These are phyloP conservation scores for Vigna angularis DNA, from an alignment of 306 rosid genomes.

Conservation along the genomic window DNA sequence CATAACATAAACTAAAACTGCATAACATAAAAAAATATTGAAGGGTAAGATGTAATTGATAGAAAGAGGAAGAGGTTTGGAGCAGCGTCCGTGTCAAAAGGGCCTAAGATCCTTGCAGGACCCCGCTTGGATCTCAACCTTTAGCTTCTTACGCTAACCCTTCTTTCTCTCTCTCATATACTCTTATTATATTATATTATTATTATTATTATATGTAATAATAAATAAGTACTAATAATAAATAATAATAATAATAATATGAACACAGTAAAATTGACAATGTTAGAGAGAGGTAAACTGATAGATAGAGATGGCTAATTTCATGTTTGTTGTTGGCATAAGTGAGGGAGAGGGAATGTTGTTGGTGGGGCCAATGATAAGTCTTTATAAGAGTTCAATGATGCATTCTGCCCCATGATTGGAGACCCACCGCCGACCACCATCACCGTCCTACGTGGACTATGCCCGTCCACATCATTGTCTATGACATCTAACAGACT, in stretches of 20 bases:
- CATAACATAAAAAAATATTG: conserved; percentile 12
- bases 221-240: no score
- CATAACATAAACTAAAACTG: conserved; percentile 11
- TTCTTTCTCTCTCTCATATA: background rate
- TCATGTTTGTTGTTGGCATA: conserved; percentile 43
- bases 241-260: background rate
- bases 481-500: background rate
- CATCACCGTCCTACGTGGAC: conserved; percentile 81
- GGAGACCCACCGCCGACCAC: conserved; percentile 72
- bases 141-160: conserved; percentile 65
- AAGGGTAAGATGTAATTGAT: conserved; percentile 39
- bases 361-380: conserved; percentile 55
- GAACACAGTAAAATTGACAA: background rate
- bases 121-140: conserved; percentile 64
- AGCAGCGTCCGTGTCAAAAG: conserved; percentile 66
- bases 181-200: background rate
- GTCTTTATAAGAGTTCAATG: conserved; percentile 50
- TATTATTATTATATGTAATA: no score
- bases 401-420: conserved; percentile 78
- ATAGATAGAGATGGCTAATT: conserved; percentile 6
- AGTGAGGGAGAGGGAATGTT: conserved; percentile 31
- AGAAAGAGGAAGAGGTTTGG: conserved; percentile 49
- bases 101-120: conserved; percentile 62
- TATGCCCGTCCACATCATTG: conserved; percentile 50
- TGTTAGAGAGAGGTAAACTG: background rate